phyloP scores from a whole-genome alignment of 1,284 basidiomycete genomes.

The Tilletia horrida region DNA sequence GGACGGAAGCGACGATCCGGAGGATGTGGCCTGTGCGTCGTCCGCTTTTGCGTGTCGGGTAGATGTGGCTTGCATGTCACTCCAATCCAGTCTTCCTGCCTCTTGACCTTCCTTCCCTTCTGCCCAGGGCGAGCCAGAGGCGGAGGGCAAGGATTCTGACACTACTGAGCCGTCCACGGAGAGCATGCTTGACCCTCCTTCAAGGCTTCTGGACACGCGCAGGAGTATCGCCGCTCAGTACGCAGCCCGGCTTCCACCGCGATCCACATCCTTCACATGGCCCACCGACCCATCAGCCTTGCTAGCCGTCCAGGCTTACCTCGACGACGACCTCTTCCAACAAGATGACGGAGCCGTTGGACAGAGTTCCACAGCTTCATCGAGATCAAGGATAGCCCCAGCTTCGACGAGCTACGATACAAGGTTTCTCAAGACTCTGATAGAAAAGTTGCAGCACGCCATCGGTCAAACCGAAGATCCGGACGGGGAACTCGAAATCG shows the following conservation, averaged over 20 bases:
- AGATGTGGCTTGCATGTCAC: too few relatives aligned
- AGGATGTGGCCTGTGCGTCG: too few relatives aligned
- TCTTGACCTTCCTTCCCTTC: too few relatives aligned
- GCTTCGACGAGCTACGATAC: conserved; percentile 28
- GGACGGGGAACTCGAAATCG: conserved; percentile 31
- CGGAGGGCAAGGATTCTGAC: too few relatives aligned
- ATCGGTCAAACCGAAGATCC: conserved; percentile 26
- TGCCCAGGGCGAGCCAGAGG: too few relatives aligned
- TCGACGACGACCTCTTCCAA: conserved; percentile 28
- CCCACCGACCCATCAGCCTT: conserved; percentile 19
- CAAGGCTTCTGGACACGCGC: not conserved
- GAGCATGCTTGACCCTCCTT: too few relatives aligned
- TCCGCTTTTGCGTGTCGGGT: too few relatives aligned
- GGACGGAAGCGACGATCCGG: too few relatives aligned
- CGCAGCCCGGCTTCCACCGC: conserved; percentile 22
- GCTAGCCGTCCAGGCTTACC: conserved; percentile 25
- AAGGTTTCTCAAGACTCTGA: conserved; percentile 32
- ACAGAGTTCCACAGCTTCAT: too few relatives aligned
- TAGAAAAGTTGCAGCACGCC: conserved; percentile 28
- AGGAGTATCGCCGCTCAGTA: conserved; percentile 21
- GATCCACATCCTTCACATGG: conserved; percentile 22
- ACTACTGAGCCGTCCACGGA: too few relatives aligned
- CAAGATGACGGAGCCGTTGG: not conserved
- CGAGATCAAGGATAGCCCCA: not conserved
- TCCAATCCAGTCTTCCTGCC: too few relatives aligned